Evolutionary conservation across 2,329 filamentous ascomycete species (phyloP).

Genomic region (Botrytis squamosa): DNA sequence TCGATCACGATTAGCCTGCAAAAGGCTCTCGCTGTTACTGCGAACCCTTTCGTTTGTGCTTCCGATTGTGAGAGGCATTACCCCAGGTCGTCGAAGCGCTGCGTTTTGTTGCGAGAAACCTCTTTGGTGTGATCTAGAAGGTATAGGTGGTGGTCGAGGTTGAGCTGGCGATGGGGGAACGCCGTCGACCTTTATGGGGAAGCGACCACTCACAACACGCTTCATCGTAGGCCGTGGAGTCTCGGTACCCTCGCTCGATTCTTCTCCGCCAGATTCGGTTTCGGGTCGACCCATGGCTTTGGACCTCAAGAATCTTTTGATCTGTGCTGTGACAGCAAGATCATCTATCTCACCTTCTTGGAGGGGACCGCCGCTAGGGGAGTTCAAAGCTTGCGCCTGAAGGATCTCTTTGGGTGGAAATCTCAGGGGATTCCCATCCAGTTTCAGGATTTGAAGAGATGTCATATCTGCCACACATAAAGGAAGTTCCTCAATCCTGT

Average conservation of each 20-base stretch:
- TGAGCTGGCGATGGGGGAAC: constrained; percentile 69
- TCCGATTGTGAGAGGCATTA: constrained; percentile 68
- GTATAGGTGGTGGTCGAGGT: constrained; percentile 71
- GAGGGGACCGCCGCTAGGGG: constrained; percentile 52
- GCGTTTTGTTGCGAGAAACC: constrained; percentile 66
- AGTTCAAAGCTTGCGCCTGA: constrained; percentile 55
- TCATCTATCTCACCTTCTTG: constrained; percentile 62
- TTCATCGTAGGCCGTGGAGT: constrained; percentile 66
- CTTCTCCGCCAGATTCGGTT: constrained; percentile 57
- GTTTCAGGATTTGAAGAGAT: constrained; percentile 83
- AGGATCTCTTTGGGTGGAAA: constrained; percentile 74
- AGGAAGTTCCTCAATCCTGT: constrained; percentile 81
- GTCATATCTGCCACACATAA: constrained; percentile 84
- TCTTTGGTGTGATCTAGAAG: constrained; percentile 77
- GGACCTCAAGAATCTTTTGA: constrained; percentile 59
- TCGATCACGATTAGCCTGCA: constrained; percentile 47
- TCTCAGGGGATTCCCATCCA: constrained; percentile 81
- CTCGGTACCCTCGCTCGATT: constrained; percentile 72
- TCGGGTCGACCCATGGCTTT: constrained; percentile 51
- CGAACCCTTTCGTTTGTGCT: constrained; percentile 67
- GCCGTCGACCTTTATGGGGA: constrained; percentile 71
- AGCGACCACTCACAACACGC: constrained; percentile 62
- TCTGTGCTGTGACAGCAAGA: constrained; percentile 57
- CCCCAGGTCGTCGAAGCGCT: constrained; percentile 64
- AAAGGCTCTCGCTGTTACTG: constrained; percentile 62